These are phyloP conservation scores for Cladophialophora yegresii DNA, from an alignment of 2,329 filamentous ascomycete species.

Conservation along the genomic window DNA sequence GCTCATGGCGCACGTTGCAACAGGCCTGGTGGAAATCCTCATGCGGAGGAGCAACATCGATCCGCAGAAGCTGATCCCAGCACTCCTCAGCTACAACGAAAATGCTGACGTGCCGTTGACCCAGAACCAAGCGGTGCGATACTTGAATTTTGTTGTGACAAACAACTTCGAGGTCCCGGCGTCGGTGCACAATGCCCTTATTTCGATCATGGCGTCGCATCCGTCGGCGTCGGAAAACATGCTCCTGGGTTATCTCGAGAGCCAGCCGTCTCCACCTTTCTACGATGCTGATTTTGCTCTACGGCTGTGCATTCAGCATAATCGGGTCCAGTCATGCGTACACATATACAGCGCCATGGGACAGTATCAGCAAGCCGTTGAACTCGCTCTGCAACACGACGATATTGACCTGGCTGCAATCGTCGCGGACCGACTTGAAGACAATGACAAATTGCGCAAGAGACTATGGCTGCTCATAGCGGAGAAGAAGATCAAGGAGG, in stretches of 20 bases:
- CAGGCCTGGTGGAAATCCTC: constrained; percentile 88
- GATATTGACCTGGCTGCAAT: constrained; percentile 86
- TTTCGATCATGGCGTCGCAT: constrained; percentile 92
- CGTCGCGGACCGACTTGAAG: constrained; percentile 74
- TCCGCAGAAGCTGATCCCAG: constrained; percentile 85
- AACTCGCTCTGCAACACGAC: constrained; percentile 84
- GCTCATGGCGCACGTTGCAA: constrained; percentile 84
- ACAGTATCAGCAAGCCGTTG: constrained; percentile 81
- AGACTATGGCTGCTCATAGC: constrained; percentile 94
- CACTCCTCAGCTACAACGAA: constrained; percentile 89
- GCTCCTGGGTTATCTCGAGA: constrained; percentile 83
- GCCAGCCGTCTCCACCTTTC: constrained; percentile 78
- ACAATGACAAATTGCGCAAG: constrained; percentile 79
- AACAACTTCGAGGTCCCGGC: constrained; percentile 77
- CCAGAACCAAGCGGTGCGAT: constrained; percentile 89
- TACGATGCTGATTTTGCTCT: constrained; percentile 97
- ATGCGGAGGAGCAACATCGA: constrained; percentile 88
- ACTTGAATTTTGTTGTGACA: constrained; percentile 86
- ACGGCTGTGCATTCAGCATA: constrained; percentile 89
- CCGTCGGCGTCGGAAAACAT: constrained; percentile 79
- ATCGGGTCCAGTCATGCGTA: constrained; percentile 88
- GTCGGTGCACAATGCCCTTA: constrained; percentile 93
- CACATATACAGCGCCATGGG: constrained; percentile 98
- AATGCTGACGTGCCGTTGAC: constrained; percentile 63
- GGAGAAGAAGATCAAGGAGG: constrained; percentile 81